A percentile compares a stretch with the other conserved stretches of the same genome.
Evolutionary conservation across 768 basidiomycete genomes (phyloP).

Genomic region (Floccularia luteovirens): DNA sequence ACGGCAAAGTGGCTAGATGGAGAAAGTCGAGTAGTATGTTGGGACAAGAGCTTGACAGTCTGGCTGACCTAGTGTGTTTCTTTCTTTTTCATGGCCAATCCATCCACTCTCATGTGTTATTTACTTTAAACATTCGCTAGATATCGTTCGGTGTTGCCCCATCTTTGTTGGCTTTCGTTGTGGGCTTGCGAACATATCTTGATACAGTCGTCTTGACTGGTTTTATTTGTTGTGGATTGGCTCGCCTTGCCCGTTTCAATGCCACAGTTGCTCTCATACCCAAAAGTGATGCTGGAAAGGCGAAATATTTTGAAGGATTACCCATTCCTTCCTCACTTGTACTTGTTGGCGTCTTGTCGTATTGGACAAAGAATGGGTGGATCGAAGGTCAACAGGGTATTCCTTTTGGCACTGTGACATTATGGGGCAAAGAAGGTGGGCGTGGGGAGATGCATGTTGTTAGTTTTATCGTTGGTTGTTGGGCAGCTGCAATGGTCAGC

Average conservation of each 20-base stretch:
- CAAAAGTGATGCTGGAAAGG: conserved; percentile 79
- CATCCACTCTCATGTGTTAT: conserved; percentile 1
- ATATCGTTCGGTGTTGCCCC: conserved; percentile 98
- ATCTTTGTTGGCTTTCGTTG: conserved; percentile 82
- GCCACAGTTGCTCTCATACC: conserved; percentile 94
- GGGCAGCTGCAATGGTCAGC: conserved; percentile 97
- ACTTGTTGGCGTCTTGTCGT: conserved; percentile 73
- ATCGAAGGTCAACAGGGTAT: conserved; percentile 71
- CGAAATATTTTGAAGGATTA: conserved; percentile 94
- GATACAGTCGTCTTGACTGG: conserved; percentile 82
- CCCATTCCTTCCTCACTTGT: conserved; percentile 89
- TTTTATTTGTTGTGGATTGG: conserved; percentile 95
- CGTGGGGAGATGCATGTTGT: conserved; percentile 82
- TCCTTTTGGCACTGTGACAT: conserved; percentile 63
- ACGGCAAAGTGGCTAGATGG: conserved; percentile 98
- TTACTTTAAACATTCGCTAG: conserved; percentile 28
- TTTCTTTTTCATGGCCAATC: conserved; percentile 1
- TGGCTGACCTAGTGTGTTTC: conserved; percentile 82
- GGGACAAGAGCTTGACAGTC: conserved; percentile 94
- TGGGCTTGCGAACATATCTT: conserved; percentile 87
- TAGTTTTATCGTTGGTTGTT: conserved; percentile 68
- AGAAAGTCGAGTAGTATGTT: conserved; percentile 92
- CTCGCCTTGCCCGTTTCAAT: conserved; percentile 96
- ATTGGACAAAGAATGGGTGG: conserved; percentile 82
- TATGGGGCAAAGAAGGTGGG: conserved; percentile 68